Percentiles rank a stretch among this genome's conserved stretches.
These are phyloP conservation scores for Sporobolomyces pararoseus DNA, from an alignment of 768 basidiomycete species.

Conservation along the genomic window DNA sequence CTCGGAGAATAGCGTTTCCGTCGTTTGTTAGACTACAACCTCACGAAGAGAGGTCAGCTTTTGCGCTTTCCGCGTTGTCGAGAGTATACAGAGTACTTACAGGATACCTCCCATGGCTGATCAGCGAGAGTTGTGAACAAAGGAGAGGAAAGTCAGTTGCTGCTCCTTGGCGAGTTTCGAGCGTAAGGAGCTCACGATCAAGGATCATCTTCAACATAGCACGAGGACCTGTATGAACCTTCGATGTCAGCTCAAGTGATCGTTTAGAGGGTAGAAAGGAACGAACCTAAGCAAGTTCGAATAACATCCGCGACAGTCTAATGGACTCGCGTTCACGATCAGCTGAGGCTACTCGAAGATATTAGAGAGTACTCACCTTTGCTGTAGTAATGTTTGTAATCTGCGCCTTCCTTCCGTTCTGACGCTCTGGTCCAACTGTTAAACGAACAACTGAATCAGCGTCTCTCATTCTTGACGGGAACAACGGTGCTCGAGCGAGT, in stretches of 20 bases:
- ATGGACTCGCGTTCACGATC: background rate
- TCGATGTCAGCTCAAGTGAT: no score
- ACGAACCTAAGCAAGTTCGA: slow-evolving; percentile 73
- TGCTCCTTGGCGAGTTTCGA: background rate
- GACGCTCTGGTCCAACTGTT: slow-evolving; percentile 29
- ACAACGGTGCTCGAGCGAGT: no score
- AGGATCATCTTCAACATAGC: slow-evolving; percentile 99
- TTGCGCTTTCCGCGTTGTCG: no score
- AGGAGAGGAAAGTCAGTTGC: background rate
- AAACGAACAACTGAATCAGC: background rate
- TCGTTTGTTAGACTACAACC: slow-evolving; percentile 80
- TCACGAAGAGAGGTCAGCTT: no score
- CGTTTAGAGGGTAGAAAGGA: background rate
- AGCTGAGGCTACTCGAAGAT: background rate
- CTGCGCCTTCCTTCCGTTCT: slow-evolving; percentile 79
- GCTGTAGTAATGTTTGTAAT: slow-evolving; percentile 95
- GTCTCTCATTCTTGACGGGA: no score
- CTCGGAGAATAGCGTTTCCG: slow-evolving; percentile 92
- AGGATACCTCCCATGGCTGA: slow-evolving; percentile 86
- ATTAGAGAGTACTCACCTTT: slow-evolving; percentile 59
- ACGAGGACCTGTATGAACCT: slow-evolving; percentile 63
- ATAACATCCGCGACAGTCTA: slow-evolving; percentile 98
- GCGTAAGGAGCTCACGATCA: slow-evolving; percentile 53
- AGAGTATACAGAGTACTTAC: no score
- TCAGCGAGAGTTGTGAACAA: background rate